These are phyloP conservation scores for Pseudocercospora fuligena DNA, from an alignment of 2,329 filamentous ascomycete species.

Conservation along the genomic window DNA sequence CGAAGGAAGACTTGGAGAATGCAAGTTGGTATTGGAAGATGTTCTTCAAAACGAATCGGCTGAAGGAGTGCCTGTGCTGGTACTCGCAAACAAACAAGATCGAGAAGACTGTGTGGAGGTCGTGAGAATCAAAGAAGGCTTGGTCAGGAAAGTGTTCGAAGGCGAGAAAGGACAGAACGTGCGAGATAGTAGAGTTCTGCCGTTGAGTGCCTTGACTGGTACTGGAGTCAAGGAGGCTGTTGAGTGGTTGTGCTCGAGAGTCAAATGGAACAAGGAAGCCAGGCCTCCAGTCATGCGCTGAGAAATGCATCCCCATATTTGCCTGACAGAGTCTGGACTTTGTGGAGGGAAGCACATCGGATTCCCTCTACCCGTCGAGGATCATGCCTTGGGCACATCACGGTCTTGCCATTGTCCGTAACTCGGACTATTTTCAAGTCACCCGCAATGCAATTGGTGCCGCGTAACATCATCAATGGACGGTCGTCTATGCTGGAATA, in stretches of 20 bases:
- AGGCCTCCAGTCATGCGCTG: conserved; percentile 91
- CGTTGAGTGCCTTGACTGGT: conserved; percentile 85
- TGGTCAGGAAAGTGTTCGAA: conserved; percentile 95
- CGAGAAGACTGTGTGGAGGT: conserved; percentile 97
- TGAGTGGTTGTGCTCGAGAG: conserved; percentile 91
- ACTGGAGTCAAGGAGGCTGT: conserved; percentile 89
- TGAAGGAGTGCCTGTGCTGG: conserved; percentile 86
- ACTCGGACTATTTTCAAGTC: not conserved
- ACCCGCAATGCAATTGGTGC: not conserved
- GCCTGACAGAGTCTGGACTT: not conserved
- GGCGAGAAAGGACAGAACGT: conserved; percentile 86
- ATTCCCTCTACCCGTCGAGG: not conserved
- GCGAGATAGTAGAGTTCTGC: conserved; percentile 86
- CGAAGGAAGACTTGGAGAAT: conserved; percentile 77
- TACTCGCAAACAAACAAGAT: conserved; percentile 97
- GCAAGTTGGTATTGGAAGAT: conserved; percentile 83
- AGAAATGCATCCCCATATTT: conserved; percentile 30
- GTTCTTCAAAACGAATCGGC: conserved; percentile 87
- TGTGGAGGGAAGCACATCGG: not conserved
- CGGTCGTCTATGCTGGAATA: not conserved
- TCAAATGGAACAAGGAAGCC: conserved; percentile 95
- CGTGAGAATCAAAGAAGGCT: conserved; percentile 92
- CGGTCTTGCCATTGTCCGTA: not conserved
- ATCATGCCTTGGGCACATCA: not conserved
- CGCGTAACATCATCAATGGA: not conserved